Conservation (phyloP, 208 protist species). For the Naegleria fowleri region DNA sequence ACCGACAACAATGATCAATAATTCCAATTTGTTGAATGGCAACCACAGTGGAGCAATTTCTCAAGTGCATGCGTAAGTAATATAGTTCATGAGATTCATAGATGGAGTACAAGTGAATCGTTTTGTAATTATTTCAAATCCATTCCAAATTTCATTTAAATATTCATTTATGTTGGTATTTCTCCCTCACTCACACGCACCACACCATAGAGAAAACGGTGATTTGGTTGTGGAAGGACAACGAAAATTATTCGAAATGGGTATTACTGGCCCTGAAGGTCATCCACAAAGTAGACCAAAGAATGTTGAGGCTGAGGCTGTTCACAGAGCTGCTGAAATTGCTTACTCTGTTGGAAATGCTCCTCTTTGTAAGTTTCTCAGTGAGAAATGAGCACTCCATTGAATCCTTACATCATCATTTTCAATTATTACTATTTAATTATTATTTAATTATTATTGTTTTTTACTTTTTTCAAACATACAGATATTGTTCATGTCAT, state of each 20-base stretch:
- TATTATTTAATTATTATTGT: not conserved
- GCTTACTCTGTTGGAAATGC: not conserved
- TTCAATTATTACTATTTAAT: no score
- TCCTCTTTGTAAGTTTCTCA: conserved; percentile 5
- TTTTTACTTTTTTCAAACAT: not conserved
- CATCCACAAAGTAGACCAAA: conserved; percentile 56
- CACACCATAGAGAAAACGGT: conserved; percentile 65
- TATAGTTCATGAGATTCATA: no score
- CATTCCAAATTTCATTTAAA: no score
- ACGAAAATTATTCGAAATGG: conserved; percentile 39
- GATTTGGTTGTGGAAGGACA: conserved; percentile 51
- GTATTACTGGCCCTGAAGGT: conserved; percentile 61
- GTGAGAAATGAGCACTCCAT: not conserved
- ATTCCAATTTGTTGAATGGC: not conserved
- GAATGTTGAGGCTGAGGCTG: conserved; percentile 61
- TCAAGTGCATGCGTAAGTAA: not conserved
- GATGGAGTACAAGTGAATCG: no score
- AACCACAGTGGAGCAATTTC: not conserved
- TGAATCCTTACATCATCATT: no score
- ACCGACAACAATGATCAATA: not conserved
- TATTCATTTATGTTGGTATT: no score
- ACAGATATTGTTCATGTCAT: conserved; percentile 46
- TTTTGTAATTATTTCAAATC: no score
- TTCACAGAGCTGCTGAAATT: conserved; percentile 48
- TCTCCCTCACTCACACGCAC: no score